Evolutionary conservation across 768 basidiomycete species (phyloP).

Genomic region (Dendrothele bispora): DNA sequence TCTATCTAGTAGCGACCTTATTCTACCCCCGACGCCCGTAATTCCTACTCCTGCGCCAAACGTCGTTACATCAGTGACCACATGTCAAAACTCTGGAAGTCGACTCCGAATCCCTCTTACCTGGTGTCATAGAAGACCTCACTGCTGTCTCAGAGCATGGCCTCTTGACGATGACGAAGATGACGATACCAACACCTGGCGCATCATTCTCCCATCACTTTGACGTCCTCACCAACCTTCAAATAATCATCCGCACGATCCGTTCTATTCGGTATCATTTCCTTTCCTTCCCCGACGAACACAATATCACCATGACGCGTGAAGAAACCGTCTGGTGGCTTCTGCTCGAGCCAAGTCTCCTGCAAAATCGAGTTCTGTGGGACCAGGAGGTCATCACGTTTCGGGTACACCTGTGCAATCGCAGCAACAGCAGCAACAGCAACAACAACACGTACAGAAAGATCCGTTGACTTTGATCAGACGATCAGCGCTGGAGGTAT

Average conservation of each 20-base stretch:
- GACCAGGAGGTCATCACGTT: constrained; percentile 54
- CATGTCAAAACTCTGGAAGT: constrained; percentile 67
- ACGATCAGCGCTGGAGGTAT: constrained; percentile 78
- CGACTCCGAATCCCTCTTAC: constrained; percentile 76
- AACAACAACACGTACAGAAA: constrained; percentile 10
- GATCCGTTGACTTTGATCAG: constrained; percentile 74
- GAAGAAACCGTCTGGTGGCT: no score
- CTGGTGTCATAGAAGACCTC: constrained; percentile 77
- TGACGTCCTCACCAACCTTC: constrained; percentile 71
- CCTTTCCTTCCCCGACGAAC: constrained; percentile 78
- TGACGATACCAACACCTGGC: constrained; percentile 3
- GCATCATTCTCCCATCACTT: no score
- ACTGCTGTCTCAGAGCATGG: constrained; percentile 66
- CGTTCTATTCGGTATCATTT: constrained; percentile 84
- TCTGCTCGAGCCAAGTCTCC: no score
- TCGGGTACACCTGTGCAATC: constrained; percentile 44
- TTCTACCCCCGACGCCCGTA: constrained; percentile 70
- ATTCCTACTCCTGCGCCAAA: constrained; percentile 41
- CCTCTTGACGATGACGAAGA: constrained; percentile 32
- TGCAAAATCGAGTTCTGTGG: no score
- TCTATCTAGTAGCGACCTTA: constrained; percentile 50
- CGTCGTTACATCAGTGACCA: constrained; percentile 48
- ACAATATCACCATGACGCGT: no score
- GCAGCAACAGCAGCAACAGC: constrained; percentile 12
- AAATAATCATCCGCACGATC: constrained; percentile 78